Conservation (phyloP, 73 alveolate species). For the Stentor coeruleus region DNA sequence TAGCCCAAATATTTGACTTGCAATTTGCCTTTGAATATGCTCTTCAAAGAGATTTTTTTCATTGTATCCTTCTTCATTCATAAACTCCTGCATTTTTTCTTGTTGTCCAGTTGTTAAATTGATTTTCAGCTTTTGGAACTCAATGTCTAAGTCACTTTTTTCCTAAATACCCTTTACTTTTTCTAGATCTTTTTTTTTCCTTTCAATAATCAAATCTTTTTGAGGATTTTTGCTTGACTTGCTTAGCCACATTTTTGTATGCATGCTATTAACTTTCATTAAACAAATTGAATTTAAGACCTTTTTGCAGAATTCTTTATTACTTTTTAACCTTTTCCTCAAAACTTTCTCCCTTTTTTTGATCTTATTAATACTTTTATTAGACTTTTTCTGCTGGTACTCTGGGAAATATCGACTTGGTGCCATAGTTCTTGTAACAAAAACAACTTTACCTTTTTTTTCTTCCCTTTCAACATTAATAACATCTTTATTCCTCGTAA, state of each 20-base stretch:
- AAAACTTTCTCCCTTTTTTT: background rate
- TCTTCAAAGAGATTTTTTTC: background rate
- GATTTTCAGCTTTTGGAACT: too few species aligned
- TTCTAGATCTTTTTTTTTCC: too few species aligned
- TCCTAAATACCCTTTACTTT: background rate
- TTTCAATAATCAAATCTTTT: too few species aligned
- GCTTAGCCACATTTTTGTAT: too few species aligned
- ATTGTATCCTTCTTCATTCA: too few species aligned
- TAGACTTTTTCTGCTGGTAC: background rate
- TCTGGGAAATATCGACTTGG: slow-evolving; percentile 5
- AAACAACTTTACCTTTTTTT: background rate
- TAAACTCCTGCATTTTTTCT: too few species aligned
- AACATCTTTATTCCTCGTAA: background rate
- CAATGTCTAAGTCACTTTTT: background rate
- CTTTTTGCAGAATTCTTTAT: background rate
- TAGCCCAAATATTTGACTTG: background rate
- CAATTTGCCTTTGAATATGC: background rate
- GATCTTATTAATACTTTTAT: too few species aligned
- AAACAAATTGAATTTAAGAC: background rate
- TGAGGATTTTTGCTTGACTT: too few species aligned
- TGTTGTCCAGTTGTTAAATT: too few species aligned
- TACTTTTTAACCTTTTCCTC: background rate
- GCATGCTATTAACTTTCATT: background rate
- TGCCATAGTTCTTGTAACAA: background rate
- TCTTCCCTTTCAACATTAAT: slow-evolving; percentile 7